Base-by-base conservation (phyloP, 2,329 filamentous ascomycete genomes). In the Knufia petricola region DNA sequence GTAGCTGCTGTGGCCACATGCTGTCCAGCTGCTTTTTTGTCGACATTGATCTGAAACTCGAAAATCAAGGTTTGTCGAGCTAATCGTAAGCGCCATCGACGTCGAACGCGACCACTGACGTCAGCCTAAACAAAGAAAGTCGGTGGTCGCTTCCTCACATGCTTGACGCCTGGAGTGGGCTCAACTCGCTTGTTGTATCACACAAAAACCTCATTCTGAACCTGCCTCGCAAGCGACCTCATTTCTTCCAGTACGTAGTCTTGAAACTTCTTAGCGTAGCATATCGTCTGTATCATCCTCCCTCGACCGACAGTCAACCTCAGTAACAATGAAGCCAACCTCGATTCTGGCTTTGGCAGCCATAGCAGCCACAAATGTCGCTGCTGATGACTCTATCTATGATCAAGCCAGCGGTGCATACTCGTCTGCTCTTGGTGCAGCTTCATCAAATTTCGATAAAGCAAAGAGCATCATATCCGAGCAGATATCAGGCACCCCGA, bases 391-490 rank as follows among this genome's bases (percentile, higher is more conserved):
- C 20, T 71, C 69, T 2, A 56, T 71, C 28, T 63, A 59, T 4
- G 56, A 55, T 15, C 56, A 59, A 42, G 65, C 62, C 34, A 65
- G 60, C 46, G 63, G 61, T 4, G 77, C 75, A 6, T 88, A 87
- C 63, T 76, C 75, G 7, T 75, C 75, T 20, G 85, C 84, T 17
- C 65, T 85, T 8, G 77, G 76, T 37, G 70, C 75, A 34, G 85
- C 85, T 3, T 78, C 79, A n/a, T 72, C 78, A 34, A 80, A 83
- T 47, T 86, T 85, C 57, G 75, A 75, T 0, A 78, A 78, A 19
- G 85, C 84, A 8, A 78, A 81, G 58, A 82, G 82, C 1, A 72
- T 78, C 21, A 71, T 85, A 1, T 86, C 82, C 1, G 76, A 72
- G 3, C 77, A 85, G 58, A 74, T 87, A 32, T 79, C 77, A 23